Conservation (phyloP, 768 basidiomycete species). For the Hericium alpestre region DNA sequence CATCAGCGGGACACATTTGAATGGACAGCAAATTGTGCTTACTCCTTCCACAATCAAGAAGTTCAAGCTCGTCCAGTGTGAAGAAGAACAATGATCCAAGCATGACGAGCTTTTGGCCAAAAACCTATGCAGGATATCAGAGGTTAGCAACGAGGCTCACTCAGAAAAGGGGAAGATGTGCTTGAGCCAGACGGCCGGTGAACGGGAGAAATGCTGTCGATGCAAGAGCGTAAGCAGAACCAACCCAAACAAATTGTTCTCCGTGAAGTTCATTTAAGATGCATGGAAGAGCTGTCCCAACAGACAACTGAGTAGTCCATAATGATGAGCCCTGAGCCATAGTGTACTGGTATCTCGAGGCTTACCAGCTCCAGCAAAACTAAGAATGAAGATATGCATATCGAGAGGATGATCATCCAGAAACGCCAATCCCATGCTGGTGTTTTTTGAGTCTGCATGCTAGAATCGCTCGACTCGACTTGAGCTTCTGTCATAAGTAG, state of each 20-base stretch:
- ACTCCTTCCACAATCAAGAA: neutral
- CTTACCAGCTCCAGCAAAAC: neutral
- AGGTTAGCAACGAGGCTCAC: neutral
- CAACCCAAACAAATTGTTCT: conserved; percentile 10
- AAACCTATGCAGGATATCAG: conserved; percentile 5
- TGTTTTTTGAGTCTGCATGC: too few species aligned
- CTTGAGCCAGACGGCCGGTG: conserved; percentile 12
- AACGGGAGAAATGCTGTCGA: conserved; percentile 15
- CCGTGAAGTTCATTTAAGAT: conserved; percentile 19
- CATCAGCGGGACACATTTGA: too few species aligned
- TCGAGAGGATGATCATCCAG: neutral
- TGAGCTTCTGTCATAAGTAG: too few species aligned
- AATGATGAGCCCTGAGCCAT: too few species aligned
- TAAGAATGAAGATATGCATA: neutral
- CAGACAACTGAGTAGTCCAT: neutral
- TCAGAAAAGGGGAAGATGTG: neutral
- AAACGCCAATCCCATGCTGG: neutral
- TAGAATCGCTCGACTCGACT: too few species aligned
- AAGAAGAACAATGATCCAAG: neutral
- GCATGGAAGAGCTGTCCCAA: conserved; percentile 17
- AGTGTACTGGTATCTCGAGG: too few species aligned
- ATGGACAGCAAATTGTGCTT: neutral
- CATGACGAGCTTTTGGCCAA: neutral
- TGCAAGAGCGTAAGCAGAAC: conserved; percentile 13
- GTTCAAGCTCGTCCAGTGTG: neutral